Base-by-base conservation (phyloP, 257 asterid species). In the Solanum etuberosum region DNA sequence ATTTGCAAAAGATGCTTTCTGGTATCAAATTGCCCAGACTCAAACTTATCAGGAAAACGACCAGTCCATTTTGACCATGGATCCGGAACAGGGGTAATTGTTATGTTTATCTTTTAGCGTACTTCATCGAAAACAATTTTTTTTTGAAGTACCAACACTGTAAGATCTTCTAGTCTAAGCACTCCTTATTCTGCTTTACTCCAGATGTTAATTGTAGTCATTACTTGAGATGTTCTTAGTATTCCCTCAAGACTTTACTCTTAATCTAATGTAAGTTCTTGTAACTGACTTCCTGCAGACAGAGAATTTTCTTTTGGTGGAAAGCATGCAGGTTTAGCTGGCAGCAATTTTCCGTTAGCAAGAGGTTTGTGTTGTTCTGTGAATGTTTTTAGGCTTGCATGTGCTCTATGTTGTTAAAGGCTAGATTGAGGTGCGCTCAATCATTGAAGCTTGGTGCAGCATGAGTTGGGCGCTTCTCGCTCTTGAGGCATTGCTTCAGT, bases 291-390 rank as follows among this genome's bases (percentile, higher is more conserved):
- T 48, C 83, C 65, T 88, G 88, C 87, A 94, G 98, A 94, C 87
- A 90, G 91, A 57, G 90, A 87, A 73, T 88, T 92, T 43, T 90
- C 94, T 86, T 90, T 92, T 84, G 89, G 94, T 84, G 92, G 92
- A 89, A 78, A 85, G 35, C 87, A 86, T 77, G 91, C 88, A 88
- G 91, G 87, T 87, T 86, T 34, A 77, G 88, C 86, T 74, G 90
- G 89, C 73, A 89, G 90, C 87, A 83, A 86, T 48, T 67, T 87
- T 86, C 88, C 78, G 71, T 74, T 88, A 83, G 34, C 83, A 40
- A 77, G 86, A 87, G 94, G 92, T 91, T 89, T 72, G 85, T 88
- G 73, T 84, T 35, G 67, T 88, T 80, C 65, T 21, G 67, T 42
- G 82, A 48, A 54, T 59, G 40, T 32, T 71, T 76, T 37, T 87